Conservation (phyloP, 805 yeast genomes). For the Grigorovia yakushimaensis region DNA sequence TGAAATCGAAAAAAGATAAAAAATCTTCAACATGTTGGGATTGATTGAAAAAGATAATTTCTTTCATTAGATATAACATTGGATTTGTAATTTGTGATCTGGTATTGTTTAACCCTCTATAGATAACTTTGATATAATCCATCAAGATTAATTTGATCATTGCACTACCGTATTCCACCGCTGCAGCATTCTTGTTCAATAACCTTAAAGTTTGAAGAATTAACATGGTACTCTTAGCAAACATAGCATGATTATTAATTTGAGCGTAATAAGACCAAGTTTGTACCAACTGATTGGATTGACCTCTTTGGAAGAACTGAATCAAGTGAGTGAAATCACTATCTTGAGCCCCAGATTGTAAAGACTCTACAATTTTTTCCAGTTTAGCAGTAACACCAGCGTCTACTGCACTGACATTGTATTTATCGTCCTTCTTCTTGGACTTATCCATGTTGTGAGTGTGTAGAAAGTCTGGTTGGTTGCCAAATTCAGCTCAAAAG, state of each 20-base stretch:
- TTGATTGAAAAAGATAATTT: constrained; percentile 40
- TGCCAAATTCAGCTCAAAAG: neutral
- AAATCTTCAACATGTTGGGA: constrained; percentile 49
- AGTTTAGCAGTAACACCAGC: constrained; percentile 22
- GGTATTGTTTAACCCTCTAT: constrained; percentile 52
- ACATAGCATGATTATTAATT: constrained; percentile 41
- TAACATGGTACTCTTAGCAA: constrained; percentile 36
- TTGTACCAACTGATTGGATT: constrained; percentile 31
- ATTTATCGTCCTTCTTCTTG: constrained; percentile 7
- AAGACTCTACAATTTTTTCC: constrained; percentile 13
- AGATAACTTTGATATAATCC: constrained; percentile 51
- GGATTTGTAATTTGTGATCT: constrained; percentile 55
- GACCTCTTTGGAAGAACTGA: constrained; percentile 30
- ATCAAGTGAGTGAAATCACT: constrained; percentile 21
- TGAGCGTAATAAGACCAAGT: constrained; percentile 40
- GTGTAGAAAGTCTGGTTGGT: neutral
- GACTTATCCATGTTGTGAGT: neutral
- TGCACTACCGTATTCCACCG: constrained; percentile 14
- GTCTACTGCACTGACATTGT: constrained; percentile 15
- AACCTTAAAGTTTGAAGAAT: constrained; percentile 31
- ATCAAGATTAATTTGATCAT: constrained; percentile 42
- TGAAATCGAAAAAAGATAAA: constrained; percentile 57
- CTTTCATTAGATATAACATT: constrained; percentile 44
- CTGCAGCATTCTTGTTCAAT: constrained; percentile 11
- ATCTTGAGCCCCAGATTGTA: constrained; percentile 12